Evolutionary conservation across 176 grass and related monocot species (phyloP).

Genomic region (Triticum monococcum): DNA sequence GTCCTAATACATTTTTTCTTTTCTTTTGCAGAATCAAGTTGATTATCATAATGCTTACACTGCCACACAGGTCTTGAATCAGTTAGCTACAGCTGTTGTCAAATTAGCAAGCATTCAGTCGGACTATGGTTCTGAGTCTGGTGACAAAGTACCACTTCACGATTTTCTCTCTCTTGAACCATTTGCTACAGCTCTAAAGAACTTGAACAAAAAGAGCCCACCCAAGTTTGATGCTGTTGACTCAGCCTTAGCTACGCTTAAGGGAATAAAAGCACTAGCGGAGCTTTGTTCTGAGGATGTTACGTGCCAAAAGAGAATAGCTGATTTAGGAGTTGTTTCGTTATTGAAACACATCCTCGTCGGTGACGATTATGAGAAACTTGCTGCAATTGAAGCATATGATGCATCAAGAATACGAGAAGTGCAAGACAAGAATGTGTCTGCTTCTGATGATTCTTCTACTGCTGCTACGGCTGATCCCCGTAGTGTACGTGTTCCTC

Average conservation of each 20-base stretch:
- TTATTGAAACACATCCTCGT: slow-evolving; percentile 81
- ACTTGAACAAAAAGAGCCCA: slow-evolving; percentile 79
- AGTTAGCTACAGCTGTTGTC: slow-evolving; percentile 77
- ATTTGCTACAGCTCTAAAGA: slow-evolving; percentile 75
- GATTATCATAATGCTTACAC: slow-evolving; percentile 82
- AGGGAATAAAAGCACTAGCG: slow-evolving; percentile 89
- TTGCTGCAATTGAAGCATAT: slow-evolving; percentile 97
- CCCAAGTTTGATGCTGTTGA: slow-evolving; percentile 91
- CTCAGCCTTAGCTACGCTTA: slow-evolving; percentile 83
- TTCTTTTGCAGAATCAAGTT: slow-evolving; percentile 61
- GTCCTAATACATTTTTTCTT: slow-evolving; percentile 29
- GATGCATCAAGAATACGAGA: slow-evolving; percentile 79
- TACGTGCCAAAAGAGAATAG: slow-evolving; percentile 71
- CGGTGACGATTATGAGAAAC: slow-evolving; percentile 91
- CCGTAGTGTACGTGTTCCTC: slow-evolving; percentile 82
- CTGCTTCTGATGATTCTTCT: slow-evolving; percentile 48
- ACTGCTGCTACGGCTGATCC: slow-evolving; percentile 53
- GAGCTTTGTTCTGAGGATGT: slow-evolving; percentile 92
- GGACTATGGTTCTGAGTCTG: slow-evolving; percentile 42
- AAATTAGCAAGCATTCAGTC: slow-evolving; percentile 56
- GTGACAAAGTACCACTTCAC: slow-evolving; percentile 47
- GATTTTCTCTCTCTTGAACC: slow-evolving; percentile 92
- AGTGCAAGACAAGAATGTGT: slow-evolving; percentile 44
- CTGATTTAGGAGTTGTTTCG: slow-evolving; percentile 75
- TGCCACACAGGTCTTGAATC: slow-evolving; percentile 72